Evolutionary conservation across 805 yeast species (phyloP).

Genomic region (Metschnikowia reukaufii): DNA sequence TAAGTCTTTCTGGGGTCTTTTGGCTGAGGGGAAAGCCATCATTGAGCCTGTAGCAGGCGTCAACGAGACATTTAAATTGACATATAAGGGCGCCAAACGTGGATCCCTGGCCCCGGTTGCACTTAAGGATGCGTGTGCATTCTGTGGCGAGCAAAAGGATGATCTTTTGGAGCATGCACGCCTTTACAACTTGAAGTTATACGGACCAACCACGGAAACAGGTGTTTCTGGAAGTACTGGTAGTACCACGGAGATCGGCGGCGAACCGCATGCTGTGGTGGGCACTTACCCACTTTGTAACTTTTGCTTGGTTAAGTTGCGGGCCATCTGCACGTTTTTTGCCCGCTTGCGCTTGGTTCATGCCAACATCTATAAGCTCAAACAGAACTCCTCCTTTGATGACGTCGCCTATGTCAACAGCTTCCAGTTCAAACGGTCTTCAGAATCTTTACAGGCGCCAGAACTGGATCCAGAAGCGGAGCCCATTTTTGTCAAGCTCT

Average conservation of each 20-base stretch:
- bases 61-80: constrained; percentile 66
- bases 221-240: constrained; percentile 6
- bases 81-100: constrained; percentile 26
- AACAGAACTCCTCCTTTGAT: constrained; percentile 30
- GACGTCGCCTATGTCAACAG: constrained; percentile 23
- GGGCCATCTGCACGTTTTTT: constrained; percentile 81
- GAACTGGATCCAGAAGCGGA: constrained; percentile 26
- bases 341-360: constrained; percentile 68
- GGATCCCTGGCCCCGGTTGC: constrained; percentile 58
- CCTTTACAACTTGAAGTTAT: constrained; percentile 62
- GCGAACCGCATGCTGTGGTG: constrained; percentile 28
- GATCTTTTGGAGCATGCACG: constrained; percentile 77
- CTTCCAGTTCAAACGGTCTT: constrained; percentile 30
- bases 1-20: constrained; percentile 55
- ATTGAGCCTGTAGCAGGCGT: constrained; percentile 86
- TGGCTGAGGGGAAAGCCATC: constrained; percentile 77
- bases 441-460: constrained; percentile 10
- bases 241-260: constrained; percentile 17
- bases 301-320: constrained; percentile 73
- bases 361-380: constrained; percentile 56
- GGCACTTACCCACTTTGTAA: constrained; percentile 71
- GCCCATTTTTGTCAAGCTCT: constrained; percentile 43
- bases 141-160: constrained; percentile 79
- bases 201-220: constrained; percentile 24
- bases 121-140: constrained; percentile 68